Evolutionary conservation across 1,284 basidiomycete species (phyloP).

Genomic region (Psilocybe mexicana): DNA sequence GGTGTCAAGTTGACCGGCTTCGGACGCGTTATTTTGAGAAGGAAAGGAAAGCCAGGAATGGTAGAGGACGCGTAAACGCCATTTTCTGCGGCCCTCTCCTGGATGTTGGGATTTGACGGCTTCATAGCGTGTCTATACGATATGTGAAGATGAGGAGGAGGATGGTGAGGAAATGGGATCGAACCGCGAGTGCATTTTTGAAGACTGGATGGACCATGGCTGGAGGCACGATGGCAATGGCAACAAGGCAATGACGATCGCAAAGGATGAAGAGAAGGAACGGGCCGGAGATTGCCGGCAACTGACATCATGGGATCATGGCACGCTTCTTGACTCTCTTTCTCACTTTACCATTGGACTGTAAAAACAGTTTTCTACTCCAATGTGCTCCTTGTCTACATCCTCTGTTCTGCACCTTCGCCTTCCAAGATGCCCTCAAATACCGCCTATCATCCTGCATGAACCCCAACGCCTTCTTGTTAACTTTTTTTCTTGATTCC

Average conservation of each 20-base stretch:
- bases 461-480: neutral
- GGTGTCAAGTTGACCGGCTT: neutral
- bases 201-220: slow-evolving; percentile 23
- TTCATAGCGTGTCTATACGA: slow-evolving; percentile 31
- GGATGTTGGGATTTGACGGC: slow-evolving; percentile 35
- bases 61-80: slow-evolving; percentile 39
- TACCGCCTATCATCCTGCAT: slow-evolving; percentile 1
- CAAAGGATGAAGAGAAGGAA: neutral
- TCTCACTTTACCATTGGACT: slow-evolving; percentile 12
- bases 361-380: slow-evolving; percentile 14
- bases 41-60: slow-evolving; percentile 38
- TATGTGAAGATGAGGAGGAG: slow-evolving; percentile 7
- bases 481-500: neutral
- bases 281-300: slow-evolving; percentile 21
- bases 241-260: neutral
- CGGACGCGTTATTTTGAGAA: neutral
- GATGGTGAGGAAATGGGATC: slow-evolving; percentile 10
- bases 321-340: slow-evolving; percentile 2
- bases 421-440: slow-evolving; percentile 3
- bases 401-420: neutral
- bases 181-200: slow-evolving; percentile 24
- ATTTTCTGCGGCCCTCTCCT: slow-evolving; percentile 41
- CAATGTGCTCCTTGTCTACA: slow-evolving; percentile 3
- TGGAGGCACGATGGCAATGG: neutral
- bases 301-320: slow-evolving; percentile 12